Base-by-base conservation (phyloP, 495 filamentous ascomycete species). In the Penicillium egyptiacum region DNA sequence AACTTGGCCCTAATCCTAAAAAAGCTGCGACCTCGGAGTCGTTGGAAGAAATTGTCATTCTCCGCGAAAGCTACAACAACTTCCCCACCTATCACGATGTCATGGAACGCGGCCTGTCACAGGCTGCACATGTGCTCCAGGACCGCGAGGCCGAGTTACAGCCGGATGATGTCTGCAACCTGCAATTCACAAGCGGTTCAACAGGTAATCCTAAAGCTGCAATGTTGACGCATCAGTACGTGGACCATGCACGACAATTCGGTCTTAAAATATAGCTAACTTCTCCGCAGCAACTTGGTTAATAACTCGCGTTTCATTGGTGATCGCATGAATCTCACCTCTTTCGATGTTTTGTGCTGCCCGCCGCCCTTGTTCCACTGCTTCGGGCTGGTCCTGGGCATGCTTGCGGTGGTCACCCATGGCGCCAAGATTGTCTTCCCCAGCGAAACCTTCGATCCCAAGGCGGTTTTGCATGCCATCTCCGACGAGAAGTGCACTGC, bases 291-390 rank as follows among this genome's bases (percentile, higher is more conserved):
- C 66, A 88, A 86, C 71, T 74, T 88, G 30, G 78, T 88, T 22
- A 88, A 89, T 67, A 89, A 89, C 65, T 80, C 84, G 16, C 80
- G 80, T 35, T 86, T 87, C 64, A 86, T 90, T 53, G 87, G 84
- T 44, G 80, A 87, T 59, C 82, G 87, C 59, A 86, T 89, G 84
- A 71, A 75, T 10, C 74, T 89, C 1, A 82, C 80, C 4, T 78
- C 83, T 0, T 73, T 76, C 52, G 86, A 88, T 66, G 74, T 81
- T 31, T 76, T 90, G 47, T 88, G 86, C 73, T 89, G 86, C 64
- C 86, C 87, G 2, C 85, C 85, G 2, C 87, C 86, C 0, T 74
- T 89, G 1, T 90, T 88, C 71, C 87, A 89, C 71, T 89, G 87
- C 75, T 90, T 90, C 64, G 86, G 86, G 14, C 79, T 90, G 25